phyloP scores from a whole-genome alignment of 1,284 basidiomycete genomes.

The Apiotrichum brassicae region DNA sequence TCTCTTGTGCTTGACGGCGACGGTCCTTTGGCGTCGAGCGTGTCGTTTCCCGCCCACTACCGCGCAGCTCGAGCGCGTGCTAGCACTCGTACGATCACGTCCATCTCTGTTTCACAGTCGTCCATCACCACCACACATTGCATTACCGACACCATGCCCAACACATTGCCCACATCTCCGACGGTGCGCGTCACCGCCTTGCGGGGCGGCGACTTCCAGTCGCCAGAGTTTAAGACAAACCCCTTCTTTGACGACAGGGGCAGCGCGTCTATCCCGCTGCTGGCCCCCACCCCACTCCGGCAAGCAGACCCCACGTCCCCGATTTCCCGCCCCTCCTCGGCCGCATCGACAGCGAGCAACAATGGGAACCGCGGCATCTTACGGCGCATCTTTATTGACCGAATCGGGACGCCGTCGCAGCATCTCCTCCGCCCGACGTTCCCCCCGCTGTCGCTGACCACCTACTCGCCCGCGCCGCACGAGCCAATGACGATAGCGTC shows the following conservation, averaged over 20 bases:
- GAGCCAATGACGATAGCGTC: constrained; percentile 26
- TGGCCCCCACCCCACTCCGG: constrained; percentile 6
- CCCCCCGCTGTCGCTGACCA: constrained; percentile 43
- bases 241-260: constrained; percentile 13
- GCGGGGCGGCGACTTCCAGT: background rate
- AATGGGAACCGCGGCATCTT: constrained; percentile 28
- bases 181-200: background rate
- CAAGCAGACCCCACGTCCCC: constrained; percentile 13
- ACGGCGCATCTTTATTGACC: constrained; percentile 44
- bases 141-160: background rate
- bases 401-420: constrained; percentile 41
- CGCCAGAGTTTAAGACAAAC: constrained; percentile 33
- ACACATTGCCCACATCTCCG: background rate
- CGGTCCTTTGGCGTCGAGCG: too few species aligned
- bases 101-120: background rate
- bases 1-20: too few species aligned
- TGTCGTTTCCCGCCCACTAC: too few species aligned
- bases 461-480: constrained; percentile 40
- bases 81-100: too few species aligned
- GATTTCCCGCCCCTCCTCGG: constrained; percentile 26
- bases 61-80: too few species aligned
- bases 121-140: background rate
- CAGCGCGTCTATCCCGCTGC: background rate
- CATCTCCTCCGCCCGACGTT: constrained; percentile 45
- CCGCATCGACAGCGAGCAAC: constrained; percentile 18